Base-by-base conservation (phyloP, 2,329 filamentous ascomycete genomes). In the Colletotrichum lini region DNA sequence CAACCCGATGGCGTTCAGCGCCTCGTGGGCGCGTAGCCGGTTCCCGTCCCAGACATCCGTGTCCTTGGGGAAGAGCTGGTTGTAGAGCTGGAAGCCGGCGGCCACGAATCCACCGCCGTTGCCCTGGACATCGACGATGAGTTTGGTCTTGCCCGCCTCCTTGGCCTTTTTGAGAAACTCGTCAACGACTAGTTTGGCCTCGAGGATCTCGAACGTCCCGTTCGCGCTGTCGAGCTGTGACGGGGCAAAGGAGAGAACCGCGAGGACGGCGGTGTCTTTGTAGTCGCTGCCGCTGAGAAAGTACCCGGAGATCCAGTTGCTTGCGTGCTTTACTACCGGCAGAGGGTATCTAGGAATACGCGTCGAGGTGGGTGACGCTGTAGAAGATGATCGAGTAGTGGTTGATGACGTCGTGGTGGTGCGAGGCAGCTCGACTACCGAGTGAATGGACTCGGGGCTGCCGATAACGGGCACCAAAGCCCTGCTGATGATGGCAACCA, bases 101-200 rank as follows among this genome's bases (percentile, higher is more conserved):
- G 81, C 74, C 16, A 89, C 76, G 54, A 79, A 79, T 1, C 91
- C 91, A 49, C 91, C 91, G 0, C 82, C 83, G 73, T 93, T 94
- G 2, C 82, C 84, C 4, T 87, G 85, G 8, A 93, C 76, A 73
- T 93, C 92, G 70, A 93, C 87, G 40, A 93, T 83, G 6, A 93
- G 82, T 77, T 88, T 90, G 2, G 82, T 88, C 77, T 90, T 90
- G 2, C 84, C 83, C 2, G 81, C 81, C 2, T 78, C 73, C 52
- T 84, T 83, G 15, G 84, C 84, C 50, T 82, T 79, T 0, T 82
- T 79, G 18, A 91, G 81, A 74, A 90, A 86, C 9, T 65, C 62
- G 9, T 82, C 60, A n/a, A 78, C 74, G 50, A 77, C 69, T 5
- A 65, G 58, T 23, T 70, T 65, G 57, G 77, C 79, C 23, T 75